Evolutionary conservation across 805 yeast species (phyloP), one percentile per base, ranked within the genome.

Genomic region (Metschnikowia kunwiensis): DNA sequence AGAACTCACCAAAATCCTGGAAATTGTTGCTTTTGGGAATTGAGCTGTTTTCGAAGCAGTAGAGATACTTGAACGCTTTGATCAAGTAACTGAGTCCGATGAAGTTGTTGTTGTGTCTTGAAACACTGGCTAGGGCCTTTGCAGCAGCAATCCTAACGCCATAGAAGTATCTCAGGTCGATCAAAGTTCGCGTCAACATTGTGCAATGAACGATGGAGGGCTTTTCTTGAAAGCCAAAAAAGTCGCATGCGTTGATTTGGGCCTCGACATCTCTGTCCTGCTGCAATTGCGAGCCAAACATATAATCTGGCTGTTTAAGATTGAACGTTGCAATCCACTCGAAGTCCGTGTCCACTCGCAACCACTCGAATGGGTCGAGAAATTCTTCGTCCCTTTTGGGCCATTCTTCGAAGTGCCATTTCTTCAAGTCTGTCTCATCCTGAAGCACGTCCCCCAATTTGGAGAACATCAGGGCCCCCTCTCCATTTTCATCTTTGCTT

Each of bases 211-310:
- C 66, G 0, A 70, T 47, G 2, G 74, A 71, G 0, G 88, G 85
- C 37, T 76, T 73, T 34, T 70, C 71, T 8, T 71, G 60, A 14
- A 71, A 75, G 6, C 83, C 80, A 58, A 86, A 91, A 57, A 75
- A 86, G 32, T 71, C 64, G 11, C 89, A 74, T 7, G 96, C 87
- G 36, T 87, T 96, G 27, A 78, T 61, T 53, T 93, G 99, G 0
- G 99, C 98, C 43, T 88, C 96, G 13, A 93, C 94, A 54, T 93
- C 99, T 44, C 96, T 67, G 60, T 93, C 99, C 55, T 88, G 95
- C 49, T 86, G 93, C 20, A 93, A 63, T 54, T 93, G 98, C 0
- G 97, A 86, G 1, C 87, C 85, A 56, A 76, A 93, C 97, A 93
- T 93, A 54, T 87, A 84, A 51, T 88, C 97, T 0, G 96, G 95